phyloP scores from a whole-genome alignment of 2,329 filamentous ascomycete species.

The Aspergillus fructus region DNA sequence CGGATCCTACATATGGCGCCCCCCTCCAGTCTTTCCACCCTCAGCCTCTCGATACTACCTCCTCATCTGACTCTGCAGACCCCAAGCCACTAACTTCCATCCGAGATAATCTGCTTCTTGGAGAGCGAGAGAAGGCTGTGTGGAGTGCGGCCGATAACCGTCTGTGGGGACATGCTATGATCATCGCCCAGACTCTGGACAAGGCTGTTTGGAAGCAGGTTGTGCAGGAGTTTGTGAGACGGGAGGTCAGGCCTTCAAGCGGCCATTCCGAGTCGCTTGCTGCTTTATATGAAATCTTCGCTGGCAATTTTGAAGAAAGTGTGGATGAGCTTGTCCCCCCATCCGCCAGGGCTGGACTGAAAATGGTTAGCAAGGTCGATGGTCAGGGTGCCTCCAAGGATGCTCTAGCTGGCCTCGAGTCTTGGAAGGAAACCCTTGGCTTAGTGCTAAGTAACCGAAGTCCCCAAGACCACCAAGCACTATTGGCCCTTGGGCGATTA shows the following conservation, averaged over 20 bases:
- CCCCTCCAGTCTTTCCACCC: conserved; percentile 34
- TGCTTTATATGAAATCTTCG: conserved; percentile 88
- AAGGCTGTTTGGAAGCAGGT: conserved; percentile 82
- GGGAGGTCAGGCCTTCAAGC: conserved; percentile 82
- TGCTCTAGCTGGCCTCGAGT: conserved; percentile 79
- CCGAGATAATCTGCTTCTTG: conserved; percentile 69
- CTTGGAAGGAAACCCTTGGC: conserved; percentile 88
- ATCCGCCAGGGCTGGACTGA: conserved; percentile 86
- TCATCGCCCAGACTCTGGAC: conserved; percentile 79
- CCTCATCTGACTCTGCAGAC: conserved; percentile 67
- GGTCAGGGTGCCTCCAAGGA: conserved; percentile 64
- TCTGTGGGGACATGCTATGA: conserved; percentile 93
- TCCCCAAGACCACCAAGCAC: conserved; percentile 70
- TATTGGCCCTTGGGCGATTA: conserved; percentile 78
- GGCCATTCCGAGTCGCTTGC: conserved; percentile 84
- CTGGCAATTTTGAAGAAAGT: conserved; percentile 90
- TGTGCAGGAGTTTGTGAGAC: conserved; percentile 89
- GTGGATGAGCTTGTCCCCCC: conserved; percentile 93
- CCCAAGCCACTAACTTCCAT: conserved; percentile 68
- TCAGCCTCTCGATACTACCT: conserved; percentile 33
- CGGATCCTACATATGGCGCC: conserved; percentile 25
- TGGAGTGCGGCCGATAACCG: conserved; percentile 92
- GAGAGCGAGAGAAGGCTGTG: conserved; percentile 85
- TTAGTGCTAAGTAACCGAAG: conserved; percentile 88
- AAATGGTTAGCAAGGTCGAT: conserved; percentile 76